Percentiles rank a stretch among this genome's conserved stretches.
phyloP scores from a whole-genome alignment of 805 yeast species.

The Grigorovia transvaalensis region DNA sequence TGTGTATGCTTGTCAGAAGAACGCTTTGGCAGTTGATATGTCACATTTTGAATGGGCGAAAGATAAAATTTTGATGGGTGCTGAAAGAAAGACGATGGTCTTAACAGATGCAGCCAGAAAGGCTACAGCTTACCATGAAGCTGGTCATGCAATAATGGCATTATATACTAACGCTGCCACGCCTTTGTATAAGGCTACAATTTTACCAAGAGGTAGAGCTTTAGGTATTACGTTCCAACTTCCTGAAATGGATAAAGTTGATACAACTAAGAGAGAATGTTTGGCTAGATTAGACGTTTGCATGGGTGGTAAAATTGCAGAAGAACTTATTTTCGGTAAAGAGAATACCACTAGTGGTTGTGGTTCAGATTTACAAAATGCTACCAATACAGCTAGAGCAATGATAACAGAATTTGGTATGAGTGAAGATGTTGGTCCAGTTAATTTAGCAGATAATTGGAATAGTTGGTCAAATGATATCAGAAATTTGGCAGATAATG shows the following conservation, averaged over 20 bases:
- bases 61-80: constrained; percentile 95
- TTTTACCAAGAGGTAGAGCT: constrained; percentile 93
- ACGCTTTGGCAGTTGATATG: constrained; percentile 86
- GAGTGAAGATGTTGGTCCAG: constrained; percentile 91
- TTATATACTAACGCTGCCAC: constrained; percentile 91
- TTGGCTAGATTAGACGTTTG: constrained; percentile 89
- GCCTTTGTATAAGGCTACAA: constrained; percentile 91
- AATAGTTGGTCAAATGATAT: constrained; percentile 86
- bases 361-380: constrained; percentile 79
- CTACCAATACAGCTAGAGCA: constrained; percentile 88
- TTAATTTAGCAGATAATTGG: constrained; percentile 83
- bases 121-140: constrained; percentile 97
- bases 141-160: constrained; percentile 98
- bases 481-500: constrained; percentile 85
- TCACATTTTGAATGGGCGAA: constrained; percentile 97
- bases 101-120: constrained; percentile 88
- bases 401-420: constrained; percentile 97
- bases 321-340: constrained; percentile 81
- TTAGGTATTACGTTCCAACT: constrained; percentile 94
- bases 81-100: constrained; percentile 96
- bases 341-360: constrained; percentile 95
- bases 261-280: constrained; percentile 81
- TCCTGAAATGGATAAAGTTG: constrained; percentile 97
- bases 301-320: constrained; percentile 99
- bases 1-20: constrained; percentile 85